These are phyloP conservation scores for Macrocystidia cucumis DNA, from an alignment of 1,284 basidiomycete species.

Conservation along the genomic window DNA sequence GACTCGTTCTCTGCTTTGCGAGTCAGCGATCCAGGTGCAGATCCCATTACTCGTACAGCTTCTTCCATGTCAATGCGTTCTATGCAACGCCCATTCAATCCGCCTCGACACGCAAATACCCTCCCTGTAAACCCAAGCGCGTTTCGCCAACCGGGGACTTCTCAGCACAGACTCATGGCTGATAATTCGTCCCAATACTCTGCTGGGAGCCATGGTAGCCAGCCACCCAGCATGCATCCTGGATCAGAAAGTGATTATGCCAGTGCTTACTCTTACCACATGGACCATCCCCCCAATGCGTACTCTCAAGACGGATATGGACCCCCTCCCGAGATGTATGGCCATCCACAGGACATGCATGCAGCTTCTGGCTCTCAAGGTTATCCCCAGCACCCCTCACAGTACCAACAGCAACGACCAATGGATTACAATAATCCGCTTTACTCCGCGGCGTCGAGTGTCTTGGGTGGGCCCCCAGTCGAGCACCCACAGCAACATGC, in stretches of 20 bases:
- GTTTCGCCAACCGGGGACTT: too few relatives aligned
- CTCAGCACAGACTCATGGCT: conserved; percentile 6
- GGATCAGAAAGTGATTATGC: conserved; percentile 9
- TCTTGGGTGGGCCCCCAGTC: conserved; percentile 55
- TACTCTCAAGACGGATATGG: not conserved
- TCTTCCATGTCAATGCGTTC: conserved; percentile 46
- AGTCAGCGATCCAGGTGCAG: conserved; percentile 32
- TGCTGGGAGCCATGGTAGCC: conserved; percentile 13
- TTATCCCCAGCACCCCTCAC: conserved; percentile 20
- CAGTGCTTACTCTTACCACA: conserved; percentile 12
- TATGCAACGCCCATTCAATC: conserved; percentile 20
- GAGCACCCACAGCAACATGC: conserved; percentile 9
- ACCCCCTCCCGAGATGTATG: conserved; percentile 8
- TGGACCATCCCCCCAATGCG: conserved; percentile 4
- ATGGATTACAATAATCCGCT: conserved; percentile 53
- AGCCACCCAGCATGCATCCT: conserved; percentile 10
- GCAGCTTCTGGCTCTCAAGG: conserved; percentile 18
- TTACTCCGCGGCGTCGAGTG: conserved; percentile 71
- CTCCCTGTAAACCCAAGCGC: too few relatives aligned
- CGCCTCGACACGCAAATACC: conserved; percentile 25
- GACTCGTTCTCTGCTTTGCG: conserved; percentile 41
- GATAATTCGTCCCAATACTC: conserved; percentile 16
- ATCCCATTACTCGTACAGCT: conserved; percentile 37
- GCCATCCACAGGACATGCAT: conserved; percentile 14
- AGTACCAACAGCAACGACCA: conserved; percentile 21